Conservation (phyloP, 2,329 filamentous ascomycete species). For the Parastagonospora avenae region DNA sequence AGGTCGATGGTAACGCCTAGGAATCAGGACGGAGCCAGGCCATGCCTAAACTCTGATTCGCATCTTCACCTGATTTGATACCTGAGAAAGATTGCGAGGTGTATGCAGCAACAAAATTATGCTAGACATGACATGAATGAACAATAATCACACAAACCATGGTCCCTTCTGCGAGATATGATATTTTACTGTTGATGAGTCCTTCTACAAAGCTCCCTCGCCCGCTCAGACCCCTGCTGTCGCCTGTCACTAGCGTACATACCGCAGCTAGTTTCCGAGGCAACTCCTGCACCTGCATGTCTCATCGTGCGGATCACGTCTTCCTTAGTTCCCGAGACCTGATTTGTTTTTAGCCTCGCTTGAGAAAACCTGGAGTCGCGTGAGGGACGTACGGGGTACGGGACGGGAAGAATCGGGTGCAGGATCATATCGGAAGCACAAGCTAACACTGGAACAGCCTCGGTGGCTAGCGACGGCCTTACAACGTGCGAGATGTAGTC, state of each 20-base stretch:
- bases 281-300: not conserved
- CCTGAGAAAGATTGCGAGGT: constrained; percentile 8
- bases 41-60: constrained; percentile 39
- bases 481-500: not conserved
- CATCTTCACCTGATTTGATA: constrained; percentile 6
- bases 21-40: constrained; percentile 46
- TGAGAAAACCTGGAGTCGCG: constrained; percentile 2
- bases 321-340: not conserved
- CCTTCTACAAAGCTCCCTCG: not conserved
- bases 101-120: constrained; percentile 17
- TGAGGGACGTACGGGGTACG: not conserved
- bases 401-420: constrained; percentile 2
- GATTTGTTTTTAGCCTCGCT: not conserved
- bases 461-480: constrained; percentile 1
- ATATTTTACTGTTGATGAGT: not conserved
- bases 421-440: not conserved
- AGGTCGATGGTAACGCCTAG: constrained; percentile 51
- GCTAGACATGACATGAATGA: constrained; percentile 38
- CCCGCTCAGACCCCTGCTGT: not conserved
- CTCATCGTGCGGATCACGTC: not conserved
- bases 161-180: not conserved
- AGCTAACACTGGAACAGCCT: not conserved
- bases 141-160: constrained; percentile 24
- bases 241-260: not conserved
- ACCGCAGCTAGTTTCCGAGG: not conserved